A percentile compares a stretch with the other conserved stretches of the same genome.
These are phyloP conservation scores for Urochloa ruziziensis DNA, from an alignment of 176 grass and related monocot species.

Conservation along the genomic window DNA sequence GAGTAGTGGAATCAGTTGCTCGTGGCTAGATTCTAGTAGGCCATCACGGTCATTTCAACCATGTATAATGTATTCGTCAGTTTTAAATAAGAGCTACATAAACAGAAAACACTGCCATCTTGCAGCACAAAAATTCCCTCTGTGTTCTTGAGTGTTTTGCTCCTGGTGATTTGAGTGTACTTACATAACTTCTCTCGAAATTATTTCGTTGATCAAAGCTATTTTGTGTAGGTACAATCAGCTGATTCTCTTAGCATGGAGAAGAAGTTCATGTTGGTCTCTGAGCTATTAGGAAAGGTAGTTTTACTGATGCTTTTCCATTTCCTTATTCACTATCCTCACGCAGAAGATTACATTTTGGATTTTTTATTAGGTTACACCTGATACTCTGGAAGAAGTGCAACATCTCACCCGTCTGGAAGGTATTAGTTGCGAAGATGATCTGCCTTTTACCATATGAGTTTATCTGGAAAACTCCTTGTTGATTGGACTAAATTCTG, in stretches of 20 bases:
- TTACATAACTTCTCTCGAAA: neutral
- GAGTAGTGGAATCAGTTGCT: too few relatives aligned
- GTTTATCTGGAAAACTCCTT: neutral
- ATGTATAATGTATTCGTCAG: too few relatives aligned
- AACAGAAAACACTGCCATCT: too few relatives aligned
- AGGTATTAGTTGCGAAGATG: slow-evolving; percentile 38
- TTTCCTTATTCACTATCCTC: neutral
- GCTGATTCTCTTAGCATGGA: slow-evolving; percentile 53
- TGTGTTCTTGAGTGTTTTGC: too few relatives aligned
- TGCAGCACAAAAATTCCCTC: too few relatives aligned
- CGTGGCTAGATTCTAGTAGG: too few relatives aligned
- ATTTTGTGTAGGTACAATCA: slow-evolving; percentile 47
- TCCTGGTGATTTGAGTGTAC: too few relatives aligned
- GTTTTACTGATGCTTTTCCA: neutral
- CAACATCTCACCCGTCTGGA: slow-evolving; percentile 13
- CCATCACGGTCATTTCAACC: too few relatives aligned
- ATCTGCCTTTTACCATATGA: neutral
- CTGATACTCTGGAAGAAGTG: slow-evolving; percentile 56
- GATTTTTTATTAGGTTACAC: slow-evolving; percentile 35
- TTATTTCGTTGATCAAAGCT: neutral
- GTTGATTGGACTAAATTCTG: slow-evolving; percentile 4
- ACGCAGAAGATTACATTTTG: neutral
- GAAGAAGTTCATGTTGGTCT: slow-evolving; percentile 44
- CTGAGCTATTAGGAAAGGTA: slow-evolving; percentile 68
- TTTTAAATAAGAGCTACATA: too few relatives aligned